phyloP scores from a whole-genome alignment of 768 basidiomycete species.

The Crepidotus variabilis region DNA sequence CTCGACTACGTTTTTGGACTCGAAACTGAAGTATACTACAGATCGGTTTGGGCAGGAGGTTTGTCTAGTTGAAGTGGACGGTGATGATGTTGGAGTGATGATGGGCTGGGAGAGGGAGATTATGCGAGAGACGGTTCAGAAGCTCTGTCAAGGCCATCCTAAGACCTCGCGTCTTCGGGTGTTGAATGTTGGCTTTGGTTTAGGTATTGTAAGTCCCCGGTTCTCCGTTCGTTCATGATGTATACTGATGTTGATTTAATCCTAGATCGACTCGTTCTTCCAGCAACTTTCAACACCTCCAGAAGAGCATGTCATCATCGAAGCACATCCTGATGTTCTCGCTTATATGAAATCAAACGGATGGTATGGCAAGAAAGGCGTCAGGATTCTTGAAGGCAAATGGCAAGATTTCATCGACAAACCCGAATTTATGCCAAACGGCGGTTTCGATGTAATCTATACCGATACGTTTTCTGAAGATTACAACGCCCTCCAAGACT shows the following conservation, averaged over 20 bases:
- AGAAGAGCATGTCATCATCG: constrained; percentile 81
- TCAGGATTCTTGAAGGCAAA: constrained; percentile 81
- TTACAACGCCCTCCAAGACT: constrained; percentile 73
- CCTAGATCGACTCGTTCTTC: constrained; percentile 80
- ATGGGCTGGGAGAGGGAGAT: constrained; percentile 97
- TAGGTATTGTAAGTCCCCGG: constrained; percentile 73
- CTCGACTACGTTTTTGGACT: constrained; percentile 65
- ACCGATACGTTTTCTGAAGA: constrained; percentile 93
- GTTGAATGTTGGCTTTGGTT: constrained; percentile 90
- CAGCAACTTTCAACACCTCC: constrained; percentile 61
- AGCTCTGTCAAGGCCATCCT: constrained; percentile 53
- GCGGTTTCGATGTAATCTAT: constrained; percentile 86
- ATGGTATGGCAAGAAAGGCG: constrained; percentile 76
- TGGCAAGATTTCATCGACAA: constrained; percentile 87
- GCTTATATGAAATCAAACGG: constrained; percentile 68
- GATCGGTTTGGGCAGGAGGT: constrained; percentile 81
- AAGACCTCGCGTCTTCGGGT: constrained; percentile 53
- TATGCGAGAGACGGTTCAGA: constrained; percentile 78
- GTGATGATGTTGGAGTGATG: constrained; percentile 94
- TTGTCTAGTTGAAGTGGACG: constrained; percentile 61
- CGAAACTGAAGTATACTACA: constrained; percentile 60
- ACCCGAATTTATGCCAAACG: constrained; percentile 53
- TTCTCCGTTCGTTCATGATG: not conserved
- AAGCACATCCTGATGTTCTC: constrained; percentile 93
- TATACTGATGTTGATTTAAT: constrained; percentile 2